These are phyloP conservation scores for Ophiostoma piceae DNA, from an alignment of 2,329 filamentous ascomycete genomes.

Conservation along the genomic window DNA sequence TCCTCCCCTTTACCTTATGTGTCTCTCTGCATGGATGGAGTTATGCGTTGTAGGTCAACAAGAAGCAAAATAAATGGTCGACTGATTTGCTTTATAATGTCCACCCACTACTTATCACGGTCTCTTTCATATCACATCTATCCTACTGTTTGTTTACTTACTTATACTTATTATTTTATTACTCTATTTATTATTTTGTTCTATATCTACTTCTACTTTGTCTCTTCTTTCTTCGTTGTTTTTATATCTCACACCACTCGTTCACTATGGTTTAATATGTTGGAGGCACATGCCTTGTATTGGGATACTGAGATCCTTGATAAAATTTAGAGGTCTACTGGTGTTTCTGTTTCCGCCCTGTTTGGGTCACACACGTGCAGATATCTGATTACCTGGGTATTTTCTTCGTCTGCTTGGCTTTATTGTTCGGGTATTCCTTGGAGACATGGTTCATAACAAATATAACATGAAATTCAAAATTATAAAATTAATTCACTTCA, in stretches of 20 bases:
- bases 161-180: neutral
- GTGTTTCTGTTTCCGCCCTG: neutral
- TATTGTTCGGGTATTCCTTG: neutral
- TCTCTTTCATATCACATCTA: conserved; percentile 6
- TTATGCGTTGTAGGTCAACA: conserved; percentile 26
- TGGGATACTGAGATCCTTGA: neutral
- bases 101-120: neutral
- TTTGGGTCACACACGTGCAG: neutral
- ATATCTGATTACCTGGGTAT: neutral
- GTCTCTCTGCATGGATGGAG: conserved; percentile 28
- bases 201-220: neutral
- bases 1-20: conserved; percentile 16
- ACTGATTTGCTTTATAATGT: conserved; percentile 15
- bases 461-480: no score
- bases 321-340: neutral
- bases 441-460: neutral
- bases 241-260: neutral
- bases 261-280: neutral
- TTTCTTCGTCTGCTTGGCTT: neutral
- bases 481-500: neutral
- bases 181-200: neutral
- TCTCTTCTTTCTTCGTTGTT: neutral
- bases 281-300: neutral
- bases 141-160: neutral
- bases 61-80: conserved; percentile 19